Conservation (phyloP, 2,329 filamentous ascomycete genomes). For the Microdochium trichocladiopsis region DNA sequence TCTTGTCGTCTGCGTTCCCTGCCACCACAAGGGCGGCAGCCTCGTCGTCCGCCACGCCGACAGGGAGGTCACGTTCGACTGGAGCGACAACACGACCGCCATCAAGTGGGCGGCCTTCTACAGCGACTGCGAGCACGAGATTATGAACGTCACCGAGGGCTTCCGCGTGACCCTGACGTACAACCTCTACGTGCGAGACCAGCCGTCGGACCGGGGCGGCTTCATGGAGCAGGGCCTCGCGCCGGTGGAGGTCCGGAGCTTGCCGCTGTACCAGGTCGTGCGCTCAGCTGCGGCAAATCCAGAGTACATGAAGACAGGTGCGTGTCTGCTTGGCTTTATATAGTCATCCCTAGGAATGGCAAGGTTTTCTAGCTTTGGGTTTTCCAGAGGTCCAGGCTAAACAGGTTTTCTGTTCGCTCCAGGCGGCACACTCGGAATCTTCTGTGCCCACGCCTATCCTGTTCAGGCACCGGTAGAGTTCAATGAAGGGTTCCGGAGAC, state of each 20-base stretch:
- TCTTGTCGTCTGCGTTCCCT: constrained; percentile 42
- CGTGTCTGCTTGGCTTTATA: constrained; percentile 3
- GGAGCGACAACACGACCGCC: constrained; percentile 14
- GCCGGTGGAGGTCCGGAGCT: constrained; percentile 22
- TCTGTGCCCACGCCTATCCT: constrained; percentile 38
- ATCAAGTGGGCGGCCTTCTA: constrained; percentile 46
- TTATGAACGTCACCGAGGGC: constrained; percentile 38
- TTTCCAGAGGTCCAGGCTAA: too few relatives aligned
- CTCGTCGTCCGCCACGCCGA: constrained; percentile 33
- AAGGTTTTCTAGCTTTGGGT: neutral
- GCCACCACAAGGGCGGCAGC: constrained; percentile 28
- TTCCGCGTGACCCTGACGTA: constrained; percentile 53
- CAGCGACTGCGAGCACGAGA: constrained; percentile 44
- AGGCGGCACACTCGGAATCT: constrained; percentile 36
- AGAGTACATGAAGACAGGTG: constrained; percentile 28
- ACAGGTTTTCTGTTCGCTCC: neutral
- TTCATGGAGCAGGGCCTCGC: constrained; percentile 12
- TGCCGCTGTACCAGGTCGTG: constrained; percentile 26
- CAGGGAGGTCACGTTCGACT: constrained; percentile 30
- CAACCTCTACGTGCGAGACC: constrained; percentile 37
- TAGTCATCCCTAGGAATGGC: constrained; percentile 1
- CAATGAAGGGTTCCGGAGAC: neutral
- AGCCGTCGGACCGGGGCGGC: constrained; percentile 15
- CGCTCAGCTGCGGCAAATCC: constrained; percentile 18
- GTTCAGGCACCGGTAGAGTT: too few relatives aligned